Evolutionary conservation across 805 yeast species (phyloP), one percentile per base, ranked within the genome.

Genomic region (Yarrowia yakushimensis): DNA sequence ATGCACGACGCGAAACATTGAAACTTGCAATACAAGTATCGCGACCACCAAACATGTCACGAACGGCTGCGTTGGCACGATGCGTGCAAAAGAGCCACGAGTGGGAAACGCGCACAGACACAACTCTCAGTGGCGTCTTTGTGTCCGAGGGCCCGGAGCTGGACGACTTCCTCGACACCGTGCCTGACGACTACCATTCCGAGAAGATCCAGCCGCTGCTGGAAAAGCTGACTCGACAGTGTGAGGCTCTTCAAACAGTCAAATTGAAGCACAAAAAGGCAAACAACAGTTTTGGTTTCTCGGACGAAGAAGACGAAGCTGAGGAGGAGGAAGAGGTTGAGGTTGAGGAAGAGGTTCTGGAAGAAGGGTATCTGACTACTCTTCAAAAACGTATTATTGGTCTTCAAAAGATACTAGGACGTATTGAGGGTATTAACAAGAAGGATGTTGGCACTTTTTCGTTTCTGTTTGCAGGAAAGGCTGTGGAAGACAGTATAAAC

Each of bases 21-120:
- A 31, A n/a, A 17, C n/a, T n/a, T 9, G 18, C 8, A 34, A 20
- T 22, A 50, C 39, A 10, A 33, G 17, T 3, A 3, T 28, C 20
- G n/a, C n/a, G n/a, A n/a, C n/a, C n/a, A n/a, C 17, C 12, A 31
- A 22, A 15, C 31, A 52, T 52, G 61, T 55, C 61, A 3, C 36
- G 15, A 15, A 39, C 15, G 11, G 28, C 28, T 7, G 48, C 48
- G 4, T 18, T 55, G 30, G 28, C 34, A n/a, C 15, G 28, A 30
- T 55, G 48, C 23, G 27, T 55, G 8, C 34, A 31, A 11, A 55
- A 55, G 22, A 55, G 39, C 61, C 39, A 27, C 23, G 61, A 55
- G 23, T 55, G 61, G 61, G 34, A 39, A 41, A 55, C 39, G 30
- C 61, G 61, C 20, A 55, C 61, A 13, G 61, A 55, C 30, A 55